A percentile compares a stretch with the other conserved stretches of the same genome.
Evolutionary conservation across 2,329 filamentous ascomycete genomes (phyloP).

Genomic region (Leptographium wingfieldii): DNA sequence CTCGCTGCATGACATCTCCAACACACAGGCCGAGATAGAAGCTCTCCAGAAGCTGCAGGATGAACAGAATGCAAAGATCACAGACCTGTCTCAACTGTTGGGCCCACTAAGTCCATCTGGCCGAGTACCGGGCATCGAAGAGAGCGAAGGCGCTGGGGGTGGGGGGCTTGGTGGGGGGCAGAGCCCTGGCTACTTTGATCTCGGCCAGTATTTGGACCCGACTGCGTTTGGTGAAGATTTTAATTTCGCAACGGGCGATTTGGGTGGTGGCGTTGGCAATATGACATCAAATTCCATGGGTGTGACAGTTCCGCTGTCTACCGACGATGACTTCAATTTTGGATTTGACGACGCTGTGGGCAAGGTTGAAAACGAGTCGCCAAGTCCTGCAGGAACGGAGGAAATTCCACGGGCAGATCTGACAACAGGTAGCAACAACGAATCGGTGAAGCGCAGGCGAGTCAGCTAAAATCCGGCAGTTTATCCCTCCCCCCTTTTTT

Average conservation of each 20-base stretch:
- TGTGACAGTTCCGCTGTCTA: background rate
- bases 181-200: constrained; percentile 26
- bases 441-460: constrained; percentile 17
- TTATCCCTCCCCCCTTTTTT: background rate
- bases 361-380: constrained; percentile 13
- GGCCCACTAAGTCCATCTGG: constrained; percentile 72
- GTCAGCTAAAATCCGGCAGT: constrained; percentile 11
- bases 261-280: constrained; percentile 19
- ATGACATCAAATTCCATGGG: background rate
- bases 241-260: constrained; percentile 30
- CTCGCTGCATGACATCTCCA: constrained; percentile 50
- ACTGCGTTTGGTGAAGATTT: constrained; percentile 34
- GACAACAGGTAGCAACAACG: background rate
- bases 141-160: constrained; percentile 14
- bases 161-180: background rate
- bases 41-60: constrained; percentile 65
- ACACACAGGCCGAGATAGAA: constrained; percentile 64
- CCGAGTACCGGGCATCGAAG: constrained; percentile 57
- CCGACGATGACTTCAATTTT: constrained; percentile 38
- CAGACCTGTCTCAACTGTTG: constrained; percentile 60
- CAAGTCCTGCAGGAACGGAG: constrained; percentile 11
- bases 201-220: constrained; percentile 36
- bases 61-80: constrained; percentile 65
- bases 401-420: constrained; percentile 12
- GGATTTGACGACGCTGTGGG: constrained; percentile 23